Percentiles rank a stretch among this genome's conserved stretches.
Evolutionary conservation across 1,139 yeast genomes (phyloP).

Genomic region (Candida sanyaensis): DNA sequence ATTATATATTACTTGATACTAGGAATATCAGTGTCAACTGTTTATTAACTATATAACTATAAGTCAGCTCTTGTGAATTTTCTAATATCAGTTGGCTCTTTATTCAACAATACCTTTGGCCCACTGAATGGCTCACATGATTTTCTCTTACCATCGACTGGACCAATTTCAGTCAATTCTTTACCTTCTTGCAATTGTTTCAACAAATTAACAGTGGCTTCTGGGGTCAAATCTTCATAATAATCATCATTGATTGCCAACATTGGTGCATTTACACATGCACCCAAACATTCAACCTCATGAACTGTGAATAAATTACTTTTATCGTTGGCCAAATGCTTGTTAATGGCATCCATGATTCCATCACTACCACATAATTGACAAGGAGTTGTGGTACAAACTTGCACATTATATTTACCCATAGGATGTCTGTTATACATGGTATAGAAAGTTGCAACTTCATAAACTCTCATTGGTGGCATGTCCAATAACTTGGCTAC

Average conservation of each 20-base stretch:
- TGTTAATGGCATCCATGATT: constrained; percentile 68
- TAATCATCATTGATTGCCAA: constrained; percentile 81
- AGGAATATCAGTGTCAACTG: too few species aligned
- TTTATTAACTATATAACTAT: constrained; percentile 13
- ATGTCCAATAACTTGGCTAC: constrained; percentile 83
- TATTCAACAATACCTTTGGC: constrained; percentile 59
- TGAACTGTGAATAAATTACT: constrained; percentile 76
- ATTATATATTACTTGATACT: too few species aligned
- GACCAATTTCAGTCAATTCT: constrained; percentile 63
- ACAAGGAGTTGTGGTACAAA: constrained; percentile 91
- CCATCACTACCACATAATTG: constrained; percentile 83
- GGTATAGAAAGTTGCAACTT: constrained; percentile 90
- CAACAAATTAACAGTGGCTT: constrained; percentile 61
- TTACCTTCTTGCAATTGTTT: constrained; percentile 66
- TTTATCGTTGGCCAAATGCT: constrained; percentile 55
- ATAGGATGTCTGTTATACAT: constrained; percentile 89
- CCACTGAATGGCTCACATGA: constrained; percentile 81
- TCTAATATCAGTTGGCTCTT: constrained; percentile 69
- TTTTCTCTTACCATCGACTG: constrained; percentile 60
- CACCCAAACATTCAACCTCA: constrained; percentile 91
- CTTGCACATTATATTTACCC: constrained; percentile 83
- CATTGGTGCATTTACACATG: constrained; percentile 93
- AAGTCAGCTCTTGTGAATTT: constrained; percentile 43
- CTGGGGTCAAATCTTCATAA: constrained; percentile 79
- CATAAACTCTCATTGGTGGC: constrained; percentile 96